These are phyloP conservation scores for Diplocarpon rosae DNA, from an alignment of 2,329 filamentous ascomycete species.

Conservation along the genomic window DNA sequence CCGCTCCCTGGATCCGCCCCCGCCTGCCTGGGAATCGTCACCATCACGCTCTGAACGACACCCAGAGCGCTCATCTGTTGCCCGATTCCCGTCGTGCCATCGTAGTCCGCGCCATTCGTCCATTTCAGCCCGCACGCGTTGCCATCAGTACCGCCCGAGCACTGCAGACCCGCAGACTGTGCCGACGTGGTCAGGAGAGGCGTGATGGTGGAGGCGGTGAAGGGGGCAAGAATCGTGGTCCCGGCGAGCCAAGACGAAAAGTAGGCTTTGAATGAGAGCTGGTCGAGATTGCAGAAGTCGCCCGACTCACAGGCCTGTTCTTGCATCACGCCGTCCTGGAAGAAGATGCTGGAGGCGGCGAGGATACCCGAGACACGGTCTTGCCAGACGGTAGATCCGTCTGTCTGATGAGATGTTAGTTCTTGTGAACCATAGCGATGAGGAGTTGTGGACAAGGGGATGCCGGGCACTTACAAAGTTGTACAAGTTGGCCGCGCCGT, in stretches of 20 bases:
- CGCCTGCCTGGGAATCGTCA: constrained; percentile 34
- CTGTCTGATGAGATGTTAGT: constrained; percentile 26
- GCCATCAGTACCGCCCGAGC: constrained; percentile 44
- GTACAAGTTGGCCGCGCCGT: constrained; percentile 56
- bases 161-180: constrained; percentile 43
- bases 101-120: constrained; percentile 42
- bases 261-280: constrained; percentile 56
- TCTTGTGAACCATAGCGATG: constrained; percentile 3
- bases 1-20: constrained; percentile 32
- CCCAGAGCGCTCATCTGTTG: constrained; percentile 63
- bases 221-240: constrained; percentile 52
- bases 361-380: constrained; percentile 46
- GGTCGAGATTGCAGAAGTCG: constrained; percentile 49
- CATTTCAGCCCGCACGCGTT: constrained; percentile 51
- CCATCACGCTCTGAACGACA: constrained; percentile 48
- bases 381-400: constrained; percentile 41
- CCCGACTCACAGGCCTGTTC: constrained; percentile 55
- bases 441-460: neutral
- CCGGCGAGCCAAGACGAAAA: constrained; percentile 49
- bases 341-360: constrained; percentile 37
- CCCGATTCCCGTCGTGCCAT: constrained; percentile 51
- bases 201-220: constrained; percentile 42
- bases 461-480: constrained; percentile 39
- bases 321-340: constrained; percentile 41
- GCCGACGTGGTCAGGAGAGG: constrained; percentile 45